phyloP scores from a whole-genome alignment of 768 basidiomycete genomes.

The Kwoniella dejecticola region DNA sequence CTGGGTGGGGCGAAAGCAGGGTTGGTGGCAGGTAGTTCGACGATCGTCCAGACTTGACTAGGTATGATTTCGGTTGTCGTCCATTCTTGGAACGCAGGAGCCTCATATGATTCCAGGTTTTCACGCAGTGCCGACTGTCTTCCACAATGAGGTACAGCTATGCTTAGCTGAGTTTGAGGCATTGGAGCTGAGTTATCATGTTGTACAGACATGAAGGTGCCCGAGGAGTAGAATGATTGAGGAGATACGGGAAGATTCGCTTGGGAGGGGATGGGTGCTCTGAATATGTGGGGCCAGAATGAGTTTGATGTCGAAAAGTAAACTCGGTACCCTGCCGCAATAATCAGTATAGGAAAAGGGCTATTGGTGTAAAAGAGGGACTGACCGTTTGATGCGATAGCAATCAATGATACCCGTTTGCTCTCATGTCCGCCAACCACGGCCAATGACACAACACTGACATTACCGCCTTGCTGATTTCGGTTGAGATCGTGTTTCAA shows the following conservation, averaged over 20 bases:
- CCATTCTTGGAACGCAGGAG: constrained; percentile 35
- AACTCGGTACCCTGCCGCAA: constrained; percentile 14
- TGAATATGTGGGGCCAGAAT: constrained; percentile 31
- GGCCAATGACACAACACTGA: constrained; percentile 65
- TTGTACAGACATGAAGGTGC: constrained; percentile 41
- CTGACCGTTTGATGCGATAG: constrained; percentile 68
- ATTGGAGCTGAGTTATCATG: constrained; percentile 27
- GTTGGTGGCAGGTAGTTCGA: constrained; percentile 37
- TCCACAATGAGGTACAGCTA: constrained; percentile 35
- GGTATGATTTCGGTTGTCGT: constrained; percentile 28
- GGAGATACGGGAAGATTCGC: constrained; percentile 67
- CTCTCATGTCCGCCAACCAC: constrained; percentile 70
- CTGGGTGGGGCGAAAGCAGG: constrained; percentile 24
- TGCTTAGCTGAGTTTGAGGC: constrained; percentile 30
- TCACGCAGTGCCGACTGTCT: constrained; percentile 37
- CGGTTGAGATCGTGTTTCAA: constrained; percentile 11
- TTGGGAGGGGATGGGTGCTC: constrained; percentile 56
- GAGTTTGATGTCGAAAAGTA: constrained; percentile 7
- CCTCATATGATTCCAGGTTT: constrained; percentile 35
- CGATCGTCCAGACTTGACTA: constrained; percentile 43
- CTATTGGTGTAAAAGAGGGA: not conserved
- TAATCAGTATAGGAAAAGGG: constrained; percentile 3
- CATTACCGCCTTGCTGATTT: constrained; percentile 12
- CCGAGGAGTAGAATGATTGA: constrained; percentile 57
- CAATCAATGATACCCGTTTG: constrained; percentile 72